Conservation (phyloP, 2,329 filamentous ascomycete species). For the Xylariaceae sp. region DNA sequence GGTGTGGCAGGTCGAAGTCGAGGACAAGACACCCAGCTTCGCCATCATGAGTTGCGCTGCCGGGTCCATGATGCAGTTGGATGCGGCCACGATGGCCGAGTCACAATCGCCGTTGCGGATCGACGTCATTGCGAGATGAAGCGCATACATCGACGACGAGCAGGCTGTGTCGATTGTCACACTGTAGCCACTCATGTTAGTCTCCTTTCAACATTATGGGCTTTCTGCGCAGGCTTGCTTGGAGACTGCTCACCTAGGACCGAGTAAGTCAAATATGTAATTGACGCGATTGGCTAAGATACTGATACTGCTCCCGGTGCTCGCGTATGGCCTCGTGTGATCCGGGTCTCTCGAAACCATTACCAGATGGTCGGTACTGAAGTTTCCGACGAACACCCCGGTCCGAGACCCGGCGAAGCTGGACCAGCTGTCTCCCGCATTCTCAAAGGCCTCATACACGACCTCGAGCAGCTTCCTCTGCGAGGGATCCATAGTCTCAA, state of each 20-base stretch:
- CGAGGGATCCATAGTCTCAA: conserved; percentile 27
- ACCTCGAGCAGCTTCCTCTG: conserved; percentile 27
- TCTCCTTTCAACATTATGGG: conserved; percentile 21
- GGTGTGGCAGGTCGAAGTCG: conserved; percentile 7
- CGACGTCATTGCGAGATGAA: conserved; percentile 17
- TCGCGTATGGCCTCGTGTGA: conserved; percentile 7
- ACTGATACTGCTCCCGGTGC: conserved; percentile 5
- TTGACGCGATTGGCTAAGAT: conserved; percentile 19
- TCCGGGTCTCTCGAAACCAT: conserved; percentile 13
- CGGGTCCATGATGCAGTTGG: conserved; percentile 20
- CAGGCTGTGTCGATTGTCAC: conserved; percentile 30
- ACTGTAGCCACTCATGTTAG: conserved; percentile 20
- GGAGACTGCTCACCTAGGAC: conserved; percentile 24
- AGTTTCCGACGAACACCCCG: conserved; percentile 25
- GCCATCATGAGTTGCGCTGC: conserved; percentile 9
- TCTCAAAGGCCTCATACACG: conserved; percentile 26
- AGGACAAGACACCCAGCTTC: conserved; percentile 13
- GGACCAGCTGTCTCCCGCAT: conserved; percentile 15
- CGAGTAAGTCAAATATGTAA: conserved; percentile 22
- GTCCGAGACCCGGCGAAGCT: conserved; percentile 10
- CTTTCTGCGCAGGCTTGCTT: conserved; percentile 4
- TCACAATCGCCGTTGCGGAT: conserved; percentile 12
- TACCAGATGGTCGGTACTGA: conserved; percentile 16
- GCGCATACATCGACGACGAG: conserved; percentile 24
- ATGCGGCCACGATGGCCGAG: conserved; percentile 21